phyloP scores from a whole-genome alignment of 1,139 yeast genomes.

The Candida sanyaensis region DNA sequence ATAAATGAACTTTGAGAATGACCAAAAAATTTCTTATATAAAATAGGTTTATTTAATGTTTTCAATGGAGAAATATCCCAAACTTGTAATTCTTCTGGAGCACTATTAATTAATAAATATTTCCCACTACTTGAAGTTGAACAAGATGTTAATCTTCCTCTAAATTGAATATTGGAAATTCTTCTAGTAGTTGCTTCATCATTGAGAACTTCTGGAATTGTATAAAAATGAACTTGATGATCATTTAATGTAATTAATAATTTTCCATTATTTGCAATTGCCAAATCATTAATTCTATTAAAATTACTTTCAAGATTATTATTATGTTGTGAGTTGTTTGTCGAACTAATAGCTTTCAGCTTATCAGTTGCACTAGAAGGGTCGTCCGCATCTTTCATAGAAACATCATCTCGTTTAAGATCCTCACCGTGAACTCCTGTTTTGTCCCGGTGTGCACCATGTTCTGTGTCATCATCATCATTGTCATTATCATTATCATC shows the following conservation, averaged over 20 bases:
- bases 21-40: slow-evolving; percentile 68
- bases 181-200: slow-evolving; percentile 36
- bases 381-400: slow-evolving; percentile 15
- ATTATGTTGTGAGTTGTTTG: neutral
- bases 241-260: slow-evolving; percentile 65
- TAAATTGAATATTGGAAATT: slow-evolving; percentile 28
- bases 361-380: neutral
- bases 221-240: slow-evolving; percentile 54
- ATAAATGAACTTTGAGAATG: slow-evolving; percentile 71
- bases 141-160: slow-evolving; percentile 44
- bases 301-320: slow-evolving; percentile 27
- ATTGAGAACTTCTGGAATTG: slow-evolving; percentile 37
- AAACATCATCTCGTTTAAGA: slow-evolving; percentile 11
- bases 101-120: slow-evolving; percentile 61
- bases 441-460: neutral
- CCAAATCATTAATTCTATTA: slow-evolving; percentile 64
- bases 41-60: slow-evolving; percentile 27
- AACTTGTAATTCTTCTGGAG: slow-evolving; percentile 78
- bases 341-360: neutral
- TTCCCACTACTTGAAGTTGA: slow-evolving; percentile 43
- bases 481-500: neutral
- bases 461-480: neutral
- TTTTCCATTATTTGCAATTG: slow-evolving; percentile 64
- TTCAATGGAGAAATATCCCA: slow-evolving; percentile 56
- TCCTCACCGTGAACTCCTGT: neutral